Evolutionary conservation across 2,329 filamentous ascomycete species (phyloP), one percentile per base, ranked within the genome.

Genomic region (Tolypocladium endophyticum): DNA sequence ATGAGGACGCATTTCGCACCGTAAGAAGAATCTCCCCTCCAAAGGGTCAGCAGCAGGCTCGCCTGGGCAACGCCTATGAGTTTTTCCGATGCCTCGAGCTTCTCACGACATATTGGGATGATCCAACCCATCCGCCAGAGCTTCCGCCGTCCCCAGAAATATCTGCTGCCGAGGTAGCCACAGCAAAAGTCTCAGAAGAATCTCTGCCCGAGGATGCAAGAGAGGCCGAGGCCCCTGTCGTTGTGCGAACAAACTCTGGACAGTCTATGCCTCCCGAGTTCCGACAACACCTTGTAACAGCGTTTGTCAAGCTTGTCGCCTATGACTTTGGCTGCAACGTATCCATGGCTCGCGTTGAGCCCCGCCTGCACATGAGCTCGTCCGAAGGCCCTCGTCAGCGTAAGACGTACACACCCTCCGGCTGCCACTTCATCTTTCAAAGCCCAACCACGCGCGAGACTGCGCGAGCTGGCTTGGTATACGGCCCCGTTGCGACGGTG

Each of bases 311-410:
- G 69, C 77, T 87, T 5, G 79, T 87, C 20, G 79, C 83, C 23
- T 87, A 87, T 66, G 84, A 87, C 63, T 87, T 87, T 69, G 82
- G 83, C 57, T 87, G 85, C 70, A 87, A 81, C 64, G 80, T 86
- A 56, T 75, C 77, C 2, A 75, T 79, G 33, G 74, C 84, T 20
- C 79, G 84, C 47, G 74, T 77, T 30, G 85, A 87, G 65, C 85
- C 85, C 12, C 78, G 85, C 3, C 73, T 87, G 25, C 79, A 85
- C 54, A 70, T 87, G 57, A 74, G 73, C 56, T 75, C 75, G n/a
- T 69, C 72, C 2, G 64, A 68, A 59, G 68, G 64, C 62, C 67
- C 62, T 63, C 65, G 56, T 16, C 62, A 61, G 12, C 77, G 74
- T 61, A 77, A 73, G 64, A 81, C 83, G 2, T 85, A 86, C 70